Conservation (phyloP, 2,329 filamentous ascomycete genomes). For the Cladosporium sp. region DNA sequence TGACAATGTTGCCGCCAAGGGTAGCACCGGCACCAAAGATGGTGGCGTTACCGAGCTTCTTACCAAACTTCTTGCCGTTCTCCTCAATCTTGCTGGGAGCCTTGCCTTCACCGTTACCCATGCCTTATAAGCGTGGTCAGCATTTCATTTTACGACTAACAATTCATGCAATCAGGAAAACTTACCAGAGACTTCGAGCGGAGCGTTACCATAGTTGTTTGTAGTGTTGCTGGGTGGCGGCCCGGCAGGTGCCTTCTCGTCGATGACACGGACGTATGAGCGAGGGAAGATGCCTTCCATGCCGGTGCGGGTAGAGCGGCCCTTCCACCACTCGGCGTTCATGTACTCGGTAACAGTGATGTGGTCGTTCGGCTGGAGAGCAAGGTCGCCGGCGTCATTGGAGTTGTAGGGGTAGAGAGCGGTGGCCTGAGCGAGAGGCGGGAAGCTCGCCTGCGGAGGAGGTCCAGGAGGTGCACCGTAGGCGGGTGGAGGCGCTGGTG, state of each 20-base stretch:
- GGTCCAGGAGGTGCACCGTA: slow-evolving; percentile 47
- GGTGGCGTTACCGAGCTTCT: slow-evolving; percentile 81
- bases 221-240: neutral
- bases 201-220: slow-evolving; percentile 53
- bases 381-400: slow-evolving; percentile 75
- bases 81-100: slow-evolving; percentile 63
- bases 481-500: slow-evolving; percentile 48
- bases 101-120: slow-evolving; percentile 42
- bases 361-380: slow-evolving; percentile 74
- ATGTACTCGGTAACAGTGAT: slow-evolving; percentile 84
- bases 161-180: neutral
- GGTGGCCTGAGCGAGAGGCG: slow-evolving; percentile 66
- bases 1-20: slow-evolving; percentile 84
- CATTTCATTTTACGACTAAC: neutral
- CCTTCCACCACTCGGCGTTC: slow-evolving; percentile 97
- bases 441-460: slow-evolving; percentile 41
- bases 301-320: slow-evolving; percentile 76
- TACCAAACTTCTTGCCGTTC: slow-evolving; percentile 88
- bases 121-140: no score
- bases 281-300: slow-evolving; percentile 93
- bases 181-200: slow-evolving; percentile 64
- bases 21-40: slow-evolving; percentile 93
- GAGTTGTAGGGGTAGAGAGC: slow-evolving; percentile 82
- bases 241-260: slow-evolving; percentile 54
- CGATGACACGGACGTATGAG: slow-evolving; percentile 72